A percentile compares a stretch with the other conserved stretches of the same genome.
Conservation (phyloP, 768 basidiomycete species). For the Trametes meyenii region DNA sequence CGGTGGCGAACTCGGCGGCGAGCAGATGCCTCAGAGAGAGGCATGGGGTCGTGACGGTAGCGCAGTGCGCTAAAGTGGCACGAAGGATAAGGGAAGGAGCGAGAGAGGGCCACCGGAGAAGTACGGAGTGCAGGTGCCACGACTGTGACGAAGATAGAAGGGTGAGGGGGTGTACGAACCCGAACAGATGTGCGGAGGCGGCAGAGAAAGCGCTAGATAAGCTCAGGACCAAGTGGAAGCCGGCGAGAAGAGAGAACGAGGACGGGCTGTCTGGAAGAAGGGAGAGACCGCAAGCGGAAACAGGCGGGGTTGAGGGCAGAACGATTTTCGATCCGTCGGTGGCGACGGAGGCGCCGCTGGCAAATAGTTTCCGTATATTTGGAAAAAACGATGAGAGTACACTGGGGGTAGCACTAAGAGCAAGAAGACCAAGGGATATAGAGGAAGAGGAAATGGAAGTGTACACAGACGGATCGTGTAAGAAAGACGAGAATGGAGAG, state of each 20-base stretch:
- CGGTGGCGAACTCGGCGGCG: too few species aligned
- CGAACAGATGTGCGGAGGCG: neutral
- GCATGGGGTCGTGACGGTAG: neutral
- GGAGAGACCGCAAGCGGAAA: neutral
- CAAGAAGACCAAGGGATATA: neutral
- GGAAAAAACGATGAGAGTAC: too few species aligned
- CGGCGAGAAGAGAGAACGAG: neutral
- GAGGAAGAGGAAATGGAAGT: neutral
- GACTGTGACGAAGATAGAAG: neutral
- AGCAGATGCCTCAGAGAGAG: neutral
- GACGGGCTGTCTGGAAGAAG: neutral
- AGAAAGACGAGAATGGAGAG: neutral
- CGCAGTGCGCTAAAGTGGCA: neutral
- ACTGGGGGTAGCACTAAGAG: neutral
- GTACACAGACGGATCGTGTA: conserved; percentile 2
- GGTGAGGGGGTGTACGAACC: neutral
- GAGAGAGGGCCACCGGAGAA: neutral
- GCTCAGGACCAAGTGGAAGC: neutral
- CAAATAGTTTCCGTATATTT: neutral
- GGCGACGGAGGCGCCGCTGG: neutral
- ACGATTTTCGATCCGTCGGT: neutral
- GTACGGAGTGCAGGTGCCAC: neutral
- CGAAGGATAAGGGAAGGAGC: neutral
- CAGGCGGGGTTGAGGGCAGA: neutral
- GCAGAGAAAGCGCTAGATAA: neutral